Evolutionary conservation across 495 filamentous ascomycete genomes (phyloP).

Genomic region (Penicillium flavigenum): DNA sequence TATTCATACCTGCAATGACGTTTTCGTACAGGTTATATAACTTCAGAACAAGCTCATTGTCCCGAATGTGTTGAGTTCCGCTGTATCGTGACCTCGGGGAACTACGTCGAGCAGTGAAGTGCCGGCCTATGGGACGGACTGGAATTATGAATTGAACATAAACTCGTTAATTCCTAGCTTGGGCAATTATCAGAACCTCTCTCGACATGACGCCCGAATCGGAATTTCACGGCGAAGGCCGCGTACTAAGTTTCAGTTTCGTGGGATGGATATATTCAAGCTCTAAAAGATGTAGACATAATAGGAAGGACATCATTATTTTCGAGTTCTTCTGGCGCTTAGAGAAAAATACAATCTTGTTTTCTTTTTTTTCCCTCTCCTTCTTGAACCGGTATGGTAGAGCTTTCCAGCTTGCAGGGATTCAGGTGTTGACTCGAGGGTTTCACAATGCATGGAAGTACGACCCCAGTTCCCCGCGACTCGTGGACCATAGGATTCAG

Average conservation of each 20-base stretch:
- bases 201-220: constrained; percentile 17
- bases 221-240: constrained; percentile 15
- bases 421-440: constrained; percentile 12
- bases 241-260: constrained; percentile 2
- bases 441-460: constrained; percentile 30
- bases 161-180: neutral
- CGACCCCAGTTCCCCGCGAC: constrained; percentile 29
- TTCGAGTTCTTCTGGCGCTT: neutral
- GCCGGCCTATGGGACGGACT: constrained; percentile 23
- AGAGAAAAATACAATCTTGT: neutral
- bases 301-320: neutral
- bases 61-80: constrained; percentile 3
- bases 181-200: neutral
- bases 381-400: neutral
- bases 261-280: neutral
- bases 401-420: constrained; percentile 5
- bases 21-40: neutral
- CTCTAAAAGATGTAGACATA: neutral
- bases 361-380: neutral
- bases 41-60: constrained; percentile 1
- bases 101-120: constrained; percentile 1
- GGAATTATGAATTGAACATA: constrained; percentile 15
- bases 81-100: constrained; percentile 5
- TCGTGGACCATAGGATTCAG: constrained; percentile 23
- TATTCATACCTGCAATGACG: neutral